phyloP scores from a whole-genome alignment of 768 basidiomycete species.

The Boletus reticuloceps region DNA sequence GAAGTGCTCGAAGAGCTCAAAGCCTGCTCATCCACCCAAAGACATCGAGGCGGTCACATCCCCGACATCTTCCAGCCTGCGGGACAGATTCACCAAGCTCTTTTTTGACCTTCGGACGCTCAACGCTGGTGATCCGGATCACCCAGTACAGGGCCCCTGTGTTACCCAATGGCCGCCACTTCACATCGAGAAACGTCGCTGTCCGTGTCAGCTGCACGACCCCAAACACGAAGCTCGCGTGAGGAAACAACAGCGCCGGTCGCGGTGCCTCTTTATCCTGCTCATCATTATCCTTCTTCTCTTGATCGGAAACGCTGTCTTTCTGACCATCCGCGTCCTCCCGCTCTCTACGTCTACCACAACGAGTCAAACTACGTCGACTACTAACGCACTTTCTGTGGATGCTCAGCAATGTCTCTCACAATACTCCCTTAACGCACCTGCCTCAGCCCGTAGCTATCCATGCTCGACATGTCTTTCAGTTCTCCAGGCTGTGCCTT shows the following conservation, averaged over 20 bases:
- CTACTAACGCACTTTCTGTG: slow-evolving; percentile 32
- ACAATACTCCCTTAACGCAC: slow-evolving; percentile 45
- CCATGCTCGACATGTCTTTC: slow-evolving; percentile 48
- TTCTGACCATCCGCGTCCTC: slow-evolving; percentile 38
- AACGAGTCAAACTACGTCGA: slow-evolving; percentile 22
- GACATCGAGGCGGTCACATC: slow-evolving; percentile 28
- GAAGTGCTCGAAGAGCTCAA: slow-evolving; percentile 4
- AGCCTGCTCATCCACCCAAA: neutral
- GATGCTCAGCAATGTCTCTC: slow-evolving; percentile 44
- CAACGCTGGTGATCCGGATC: slow-evolving; percentile 22
- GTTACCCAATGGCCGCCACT: slow-evolving; percentile 38
- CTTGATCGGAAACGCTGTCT: slow-evolving; percentile 39
- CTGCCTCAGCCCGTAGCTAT: slow-evolving; percentile 40
- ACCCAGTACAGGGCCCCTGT: slow-evolving; percentile 22
- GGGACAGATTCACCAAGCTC: slow-evolving; percentile 36
- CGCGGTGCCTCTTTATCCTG: slow-evolving; percentile 28
- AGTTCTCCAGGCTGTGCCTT: slow-evolving; percentile 37
- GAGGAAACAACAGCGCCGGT: slow-evolving; percentile 31
- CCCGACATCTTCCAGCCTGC: slow-evolving; percentile 20
- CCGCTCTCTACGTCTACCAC: slow-evolving; percentile 12
- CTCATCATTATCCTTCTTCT: slow-evolving; percentile 42
- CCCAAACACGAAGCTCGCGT: slow-evolving; percentile 17
- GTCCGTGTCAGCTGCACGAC: slow-evolving; percentile 23
- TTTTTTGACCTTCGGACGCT: slow-evolving; percentile 37
- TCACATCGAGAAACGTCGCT: slow-evolving; percentile 36